Evolutionary conservation across 495 filamentous ascomycete genomes (phyloP).

Genomic region (Talaromyces borbonicus): DNA sequence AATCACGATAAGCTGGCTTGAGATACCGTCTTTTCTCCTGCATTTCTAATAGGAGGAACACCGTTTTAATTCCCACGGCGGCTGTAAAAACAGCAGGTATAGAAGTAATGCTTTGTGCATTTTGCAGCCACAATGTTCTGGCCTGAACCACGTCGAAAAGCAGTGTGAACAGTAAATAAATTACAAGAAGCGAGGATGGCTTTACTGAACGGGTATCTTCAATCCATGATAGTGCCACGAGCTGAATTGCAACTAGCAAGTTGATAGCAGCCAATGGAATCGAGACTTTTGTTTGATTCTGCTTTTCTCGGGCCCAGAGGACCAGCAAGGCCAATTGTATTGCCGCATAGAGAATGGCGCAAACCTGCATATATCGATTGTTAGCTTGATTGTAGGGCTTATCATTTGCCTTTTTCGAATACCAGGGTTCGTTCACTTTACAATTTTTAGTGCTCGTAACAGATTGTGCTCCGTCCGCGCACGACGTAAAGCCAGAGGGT

Average conservation of each 20-base stretch:
- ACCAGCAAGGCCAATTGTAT: constrained; percentile 3
- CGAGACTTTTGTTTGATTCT: background rate
- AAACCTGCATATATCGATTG: background rate
- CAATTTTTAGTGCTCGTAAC: background rate
- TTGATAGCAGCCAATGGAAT: background rate
- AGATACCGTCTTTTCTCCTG: constrained; percentile 32
- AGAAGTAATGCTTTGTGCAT: constrained; percentile 8
- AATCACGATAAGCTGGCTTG: constrained; percentile 16
- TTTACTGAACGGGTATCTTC: constrained; percentile 14
- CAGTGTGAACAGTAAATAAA: constrained; percentile 13
- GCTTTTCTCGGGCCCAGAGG: background rate
- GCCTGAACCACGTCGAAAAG: constrained; percentile 14
- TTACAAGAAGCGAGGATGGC: constrained; percentile 14
- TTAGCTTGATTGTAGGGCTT: background rate
- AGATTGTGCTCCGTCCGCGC: background rate
- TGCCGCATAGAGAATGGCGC: background rate
- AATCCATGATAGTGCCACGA: constrained; percentile 15
- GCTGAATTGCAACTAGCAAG: constrained; percentile 8
- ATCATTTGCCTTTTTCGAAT: background rate
- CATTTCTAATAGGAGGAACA: constrained; percentile 35
- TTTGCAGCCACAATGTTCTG: constrained; percentile 34
- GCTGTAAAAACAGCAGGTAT: constrained; percentile 27
- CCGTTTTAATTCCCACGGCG: constrained; percentile 26
- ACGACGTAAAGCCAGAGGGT: background rate
- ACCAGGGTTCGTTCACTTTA: background rate